Evolutionary conservation across 257 asterid species (phyloP).

Genomic region (Nicotiana attenuata): DNA sequence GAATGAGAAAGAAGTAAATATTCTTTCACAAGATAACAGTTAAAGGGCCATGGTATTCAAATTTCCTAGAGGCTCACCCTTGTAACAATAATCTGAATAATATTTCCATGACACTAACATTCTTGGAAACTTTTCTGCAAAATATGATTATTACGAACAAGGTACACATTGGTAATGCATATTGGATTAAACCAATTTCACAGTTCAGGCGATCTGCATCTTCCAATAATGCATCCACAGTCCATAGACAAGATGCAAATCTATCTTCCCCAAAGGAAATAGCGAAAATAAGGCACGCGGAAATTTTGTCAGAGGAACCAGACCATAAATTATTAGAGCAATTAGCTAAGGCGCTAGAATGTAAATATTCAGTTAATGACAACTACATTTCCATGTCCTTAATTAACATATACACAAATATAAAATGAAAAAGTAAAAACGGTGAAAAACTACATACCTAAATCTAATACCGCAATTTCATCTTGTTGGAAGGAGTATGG

Average conservation of each 20-base stretch:
- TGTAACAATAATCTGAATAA: neutral
- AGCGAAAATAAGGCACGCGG: neutral
- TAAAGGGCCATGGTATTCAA: neutral
- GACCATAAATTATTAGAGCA: neutral
- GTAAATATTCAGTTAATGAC: neutral
- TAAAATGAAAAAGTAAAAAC: neutral
- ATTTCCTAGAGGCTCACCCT: neutral
- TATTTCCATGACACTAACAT: neutral
- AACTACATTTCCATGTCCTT: neutral
- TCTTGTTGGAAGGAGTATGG: constrained; percentile 48
- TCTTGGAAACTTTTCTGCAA: neutral
- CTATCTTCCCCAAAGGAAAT: neutral
- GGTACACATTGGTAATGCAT: neutral
- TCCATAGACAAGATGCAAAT: neutral
- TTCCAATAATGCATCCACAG: neutral
- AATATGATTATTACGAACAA: neutral
- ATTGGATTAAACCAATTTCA: neutral
- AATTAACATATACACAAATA: neutral
- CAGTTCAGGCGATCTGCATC: neutral
- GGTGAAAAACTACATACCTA: constrained; percentile 45
- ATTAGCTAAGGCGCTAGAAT: neutral
- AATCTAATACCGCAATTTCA: constrained; percentile 51
- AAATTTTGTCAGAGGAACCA: neutral
- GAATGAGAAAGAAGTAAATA: neutral
- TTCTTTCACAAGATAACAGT: neutral